These are phyloP conservation scores for Alternaria alternata DNA, from an alignment of 2,329 filamentous ascomycete species.

Conservation along the genomic window DNA sequence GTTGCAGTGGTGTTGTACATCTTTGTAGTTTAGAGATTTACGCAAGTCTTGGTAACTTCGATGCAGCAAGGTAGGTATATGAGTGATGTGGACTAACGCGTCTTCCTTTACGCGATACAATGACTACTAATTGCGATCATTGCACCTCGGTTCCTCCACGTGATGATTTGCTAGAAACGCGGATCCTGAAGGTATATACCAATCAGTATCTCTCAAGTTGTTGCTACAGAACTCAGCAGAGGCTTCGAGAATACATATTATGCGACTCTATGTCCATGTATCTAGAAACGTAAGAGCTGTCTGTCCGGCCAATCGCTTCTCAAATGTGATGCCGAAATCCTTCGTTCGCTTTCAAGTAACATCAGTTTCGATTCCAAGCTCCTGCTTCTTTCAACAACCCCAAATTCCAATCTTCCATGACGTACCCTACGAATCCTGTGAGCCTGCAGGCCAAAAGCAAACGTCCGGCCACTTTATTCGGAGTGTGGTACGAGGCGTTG, in stretches of 20 bases:
- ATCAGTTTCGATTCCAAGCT: background rate
- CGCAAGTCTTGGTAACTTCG: background rate
- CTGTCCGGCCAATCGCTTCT: background rate
- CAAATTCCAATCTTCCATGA: background rate
- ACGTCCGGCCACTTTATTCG: no score
- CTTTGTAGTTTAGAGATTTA: background rate
- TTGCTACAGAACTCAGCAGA: background rate
- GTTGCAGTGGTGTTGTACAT: slow-evolving; percentile 4
- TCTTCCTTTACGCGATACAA: background rate
- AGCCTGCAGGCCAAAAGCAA: background rate
- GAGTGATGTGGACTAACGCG: background rate
- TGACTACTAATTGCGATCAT: background rate
- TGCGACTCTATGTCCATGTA: background rate
- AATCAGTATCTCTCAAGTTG: background rate
- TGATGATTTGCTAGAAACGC: background rate
- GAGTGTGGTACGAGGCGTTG: background rate
- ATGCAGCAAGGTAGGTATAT: background rate
- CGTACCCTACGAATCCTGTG: background rate
- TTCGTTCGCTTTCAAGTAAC: background rate
- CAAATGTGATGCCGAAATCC: background rate
- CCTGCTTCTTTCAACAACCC: background rate
- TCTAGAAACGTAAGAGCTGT: background rate
- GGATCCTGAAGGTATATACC: background rate
- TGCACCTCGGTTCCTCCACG: background rate
- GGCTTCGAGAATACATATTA: background rate